phyloP scores from a whole-genome alignment of 192 early-diverging fungal genomes.

The Backusella parvicylindrica region DNA sequence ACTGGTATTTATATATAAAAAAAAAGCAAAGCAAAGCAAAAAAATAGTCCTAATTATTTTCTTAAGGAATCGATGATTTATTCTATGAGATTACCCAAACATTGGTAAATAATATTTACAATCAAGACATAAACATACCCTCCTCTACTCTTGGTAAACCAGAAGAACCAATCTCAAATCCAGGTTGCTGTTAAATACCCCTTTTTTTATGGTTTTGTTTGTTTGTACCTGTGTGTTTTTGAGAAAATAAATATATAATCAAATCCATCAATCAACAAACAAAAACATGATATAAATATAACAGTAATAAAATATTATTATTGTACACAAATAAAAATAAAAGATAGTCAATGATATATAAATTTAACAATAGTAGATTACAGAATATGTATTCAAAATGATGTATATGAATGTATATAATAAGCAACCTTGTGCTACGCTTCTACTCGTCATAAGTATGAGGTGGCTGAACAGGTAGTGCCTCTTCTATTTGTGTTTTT shows the following conservation, averaged over 20 bases:
- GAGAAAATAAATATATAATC: not conserved
- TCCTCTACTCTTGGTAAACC: not conserved
- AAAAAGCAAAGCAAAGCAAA: not conserved
- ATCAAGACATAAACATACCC: slow-evolving; percentile 6
- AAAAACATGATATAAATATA: not conserved
- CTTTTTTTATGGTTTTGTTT: not conserved
- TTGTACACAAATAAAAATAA: not conserved
- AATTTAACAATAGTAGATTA: not conserved
- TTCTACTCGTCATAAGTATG: slow-evolving; percentile 5
- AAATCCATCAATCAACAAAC: not conserved
- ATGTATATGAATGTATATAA: not conserved
- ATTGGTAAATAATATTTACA: slow-evolving; percentile 31
- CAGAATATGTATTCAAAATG: not conserved
- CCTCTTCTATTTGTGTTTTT: not conserved
- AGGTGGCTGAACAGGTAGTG: not conserved
- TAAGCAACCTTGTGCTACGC: not conserved
- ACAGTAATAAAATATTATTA: not conserved
- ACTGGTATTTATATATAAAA: slow-evolving; percentile 38
- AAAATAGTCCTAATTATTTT: not conserved
- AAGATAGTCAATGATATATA: not conserved
- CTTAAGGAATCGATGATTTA: slow-evolving; percentile 39
- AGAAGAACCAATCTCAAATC: not conserved
- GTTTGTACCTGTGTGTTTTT: not conserved
- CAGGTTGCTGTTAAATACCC: slow-evolving; percentile 7
- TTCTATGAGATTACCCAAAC: slow-evolving; percentile 48